Evolutionary conservation across 1,139 yeast genomes (phyloP).

Genomic region (Suhomyces kunorum): DNA sequence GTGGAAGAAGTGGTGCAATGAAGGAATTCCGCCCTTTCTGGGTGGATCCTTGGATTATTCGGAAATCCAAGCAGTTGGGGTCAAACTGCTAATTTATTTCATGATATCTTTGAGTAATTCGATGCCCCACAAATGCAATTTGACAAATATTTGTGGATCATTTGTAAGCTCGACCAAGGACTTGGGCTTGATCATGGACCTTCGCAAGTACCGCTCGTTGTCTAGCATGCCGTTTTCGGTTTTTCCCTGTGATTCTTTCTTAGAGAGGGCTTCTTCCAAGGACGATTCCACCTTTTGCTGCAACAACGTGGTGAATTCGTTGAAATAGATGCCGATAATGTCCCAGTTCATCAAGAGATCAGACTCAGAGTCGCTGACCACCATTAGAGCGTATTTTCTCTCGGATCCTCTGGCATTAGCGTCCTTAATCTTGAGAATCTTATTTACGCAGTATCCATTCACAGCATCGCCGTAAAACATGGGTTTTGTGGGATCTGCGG

Average conservation of each 20-base stretch:
- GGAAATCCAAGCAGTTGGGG: not conserved
- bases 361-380: conserved; percentile 59
- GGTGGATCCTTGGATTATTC: conserved; percentile 17
- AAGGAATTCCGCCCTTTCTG: conserved; percentile 10
- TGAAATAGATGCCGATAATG: conserved; percentile 51
- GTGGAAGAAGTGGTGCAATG: not conserved
- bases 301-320: conserved; percentile 51
- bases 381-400: conserved; percentile 66
- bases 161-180: conserved; percentile 60
- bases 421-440: conserved; percentile 69
- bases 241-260: conserved; percentile 7
- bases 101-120: conserved; percentile 40
- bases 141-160: conserved; percentile 61
- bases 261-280: conserved; percentile 6
- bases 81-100: conserved; percentile 1
- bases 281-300: conserved; percentile 40
- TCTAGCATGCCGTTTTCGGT: conserved; percentile 30
- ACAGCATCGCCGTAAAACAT: conserved; percentile 68
- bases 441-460: conserved; percentile 66
- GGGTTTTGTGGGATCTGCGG: conserved; percentile 65
- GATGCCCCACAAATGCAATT: conserved; percentile 66
- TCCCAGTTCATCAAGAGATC: conserved; percentile 60
- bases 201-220: conserved; percentile 56
- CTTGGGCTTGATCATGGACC: conserved; percentile 54
- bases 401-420: conserved; percentile 77